A percentile compares a stretch with the other conserved stretches of the same genome.
Conservation (phyloP, 805 yeast genomes). For the Nakazawaea ishiwadae region DNA sequence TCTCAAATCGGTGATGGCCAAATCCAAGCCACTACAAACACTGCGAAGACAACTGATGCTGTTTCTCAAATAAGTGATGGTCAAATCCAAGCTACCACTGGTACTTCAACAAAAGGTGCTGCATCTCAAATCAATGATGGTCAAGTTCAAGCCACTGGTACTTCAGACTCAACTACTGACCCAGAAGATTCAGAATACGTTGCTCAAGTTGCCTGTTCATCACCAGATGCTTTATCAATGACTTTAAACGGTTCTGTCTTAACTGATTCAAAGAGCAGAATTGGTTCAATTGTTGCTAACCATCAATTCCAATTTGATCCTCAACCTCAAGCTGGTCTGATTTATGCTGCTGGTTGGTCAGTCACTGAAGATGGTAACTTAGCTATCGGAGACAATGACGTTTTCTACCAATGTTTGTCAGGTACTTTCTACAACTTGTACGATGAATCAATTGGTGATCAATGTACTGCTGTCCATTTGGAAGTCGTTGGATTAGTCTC, state of each 20-base stretch:
- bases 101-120: conserved; percentile 20
- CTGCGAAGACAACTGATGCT: conserved; percentile 8
- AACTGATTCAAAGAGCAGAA: conserved; percentile 57
- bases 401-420: conserved; percentile 70
- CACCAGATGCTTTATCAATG: conserved; percentile 49
- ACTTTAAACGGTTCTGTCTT: conserved; percentile 46
- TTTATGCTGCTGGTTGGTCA: conserved; percentile 62
- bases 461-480: conserved; percentile 61
- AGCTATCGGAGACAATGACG: conserved; percentile 57
- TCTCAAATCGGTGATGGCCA: conserved; percentile 45
- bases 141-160: conserved; percentile 36
- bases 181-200: not conserved
- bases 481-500: conserved; percentile 51
- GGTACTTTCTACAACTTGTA: conserved; percentile 79
- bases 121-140: conserved; percentile 42
- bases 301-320: conserved; percentile 79
- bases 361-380: conserved; percentile 51
- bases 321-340: conserved; percentile 77
- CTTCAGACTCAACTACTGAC: conserved; percentile 29
- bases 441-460: conserved; percentile 55
- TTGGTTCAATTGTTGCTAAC: conserved; percentile 78
- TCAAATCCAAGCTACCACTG: conserved; percentile 28
- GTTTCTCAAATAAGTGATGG: conserved; percentile 37
- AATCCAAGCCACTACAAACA: conserved; percentile 31
- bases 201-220: conserved; percentile 7